Conservation (phyloP, 805 yeast genomes). For the Candida andamanensis region DNA sequence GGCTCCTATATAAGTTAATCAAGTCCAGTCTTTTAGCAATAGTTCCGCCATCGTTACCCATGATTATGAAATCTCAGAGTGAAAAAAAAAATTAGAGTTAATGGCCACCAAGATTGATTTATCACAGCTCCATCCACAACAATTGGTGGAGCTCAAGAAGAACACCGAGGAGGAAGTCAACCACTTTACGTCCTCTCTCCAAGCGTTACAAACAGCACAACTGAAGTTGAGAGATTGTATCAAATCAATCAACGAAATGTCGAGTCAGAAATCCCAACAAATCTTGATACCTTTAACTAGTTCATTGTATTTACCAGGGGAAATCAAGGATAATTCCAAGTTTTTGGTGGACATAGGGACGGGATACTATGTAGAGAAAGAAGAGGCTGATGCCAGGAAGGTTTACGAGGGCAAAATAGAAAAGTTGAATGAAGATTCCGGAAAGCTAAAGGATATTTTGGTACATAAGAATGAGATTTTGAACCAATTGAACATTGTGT, state of each 20-base stretch:
- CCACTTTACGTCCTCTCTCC: conserved; percentile 77
- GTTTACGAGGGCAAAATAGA: conserved; percentile 72
- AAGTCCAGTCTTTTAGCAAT: conserved; percentile 56
- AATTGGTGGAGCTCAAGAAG: conserved; percentile 75
- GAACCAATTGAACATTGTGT: conserved; percentile 54
- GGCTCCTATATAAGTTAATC: conserved; percentile 18
- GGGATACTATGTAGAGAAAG: conserved; percentile 87
- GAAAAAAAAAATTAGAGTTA: conserved; percentile 3
- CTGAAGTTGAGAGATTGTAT: conserved; percentile 78
- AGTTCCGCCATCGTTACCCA: conserved; percentile 68
- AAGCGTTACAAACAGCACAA: conserved; percentile 79
- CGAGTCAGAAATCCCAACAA: conserved; percentile 34
- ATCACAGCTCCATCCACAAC: conserved; percentile 71
- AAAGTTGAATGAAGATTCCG: conserved; percentile 68
- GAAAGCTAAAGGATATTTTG: conserved; percentile 68
- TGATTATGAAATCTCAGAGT: conserved; percentile 4
- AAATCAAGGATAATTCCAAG: conserved; percentile 53
- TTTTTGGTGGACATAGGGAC: conserved; percentile 95
- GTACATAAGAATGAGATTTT: conserved; percentile 65
- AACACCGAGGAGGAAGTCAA: conserved; percentile 81
- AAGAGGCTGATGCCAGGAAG: conserved; percentile 54
- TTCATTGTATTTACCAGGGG: conserved; percentile 87
- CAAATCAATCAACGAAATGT: conserved; percentile 58
- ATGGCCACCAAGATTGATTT: conserved; percentile 46
- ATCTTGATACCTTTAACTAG: conserved; percentile 84